Conservation (phyloP, 768 basidiomycete genomes). For the Leccinum truebloodii region DNA sequence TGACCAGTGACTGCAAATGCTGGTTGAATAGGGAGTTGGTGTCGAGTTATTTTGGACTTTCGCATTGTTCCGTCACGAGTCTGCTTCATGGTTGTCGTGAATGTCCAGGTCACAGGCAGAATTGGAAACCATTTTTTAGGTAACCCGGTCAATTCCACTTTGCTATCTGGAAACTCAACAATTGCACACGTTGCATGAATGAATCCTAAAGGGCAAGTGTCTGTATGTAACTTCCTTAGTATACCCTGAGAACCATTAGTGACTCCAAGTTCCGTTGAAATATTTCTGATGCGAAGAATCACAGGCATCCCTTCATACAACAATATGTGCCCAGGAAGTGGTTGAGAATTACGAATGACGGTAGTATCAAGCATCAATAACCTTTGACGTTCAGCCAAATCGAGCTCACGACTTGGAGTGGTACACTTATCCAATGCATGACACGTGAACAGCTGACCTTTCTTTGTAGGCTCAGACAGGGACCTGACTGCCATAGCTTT, state of each 20-base stretch:
- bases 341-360: neutral
- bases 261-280: constrained; percentile 33
- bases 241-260: constrained; percentile 35
- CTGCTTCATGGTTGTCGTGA: neutral
- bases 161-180: constrained; percentile 6
- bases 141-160: constrained; percentile 15
- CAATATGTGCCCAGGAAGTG: constrained; percentile 22
- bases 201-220: neutral
- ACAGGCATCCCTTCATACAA: constrained; percentile 35
- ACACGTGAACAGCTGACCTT: no score
- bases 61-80: no score
- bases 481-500: no score
- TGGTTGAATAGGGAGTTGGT: constrained; percentile 29
- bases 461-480: no score
- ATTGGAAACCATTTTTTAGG: constrained; percentile 22
- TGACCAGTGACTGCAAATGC: constrained; percentile 36
- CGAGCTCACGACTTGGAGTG: no score
- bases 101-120: constrained; percentile 10
- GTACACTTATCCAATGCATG: no score
- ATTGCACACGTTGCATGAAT: neutral
- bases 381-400: neutral
- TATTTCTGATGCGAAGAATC: constrained; percentile 24
- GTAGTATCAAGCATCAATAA: neutral
- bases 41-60: neutral
- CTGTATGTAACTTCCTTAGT: constrained; percentile 2